Conservation (phyloP, 495 filamentous ascomycete species). For the Glonium stellatum region DNA sequence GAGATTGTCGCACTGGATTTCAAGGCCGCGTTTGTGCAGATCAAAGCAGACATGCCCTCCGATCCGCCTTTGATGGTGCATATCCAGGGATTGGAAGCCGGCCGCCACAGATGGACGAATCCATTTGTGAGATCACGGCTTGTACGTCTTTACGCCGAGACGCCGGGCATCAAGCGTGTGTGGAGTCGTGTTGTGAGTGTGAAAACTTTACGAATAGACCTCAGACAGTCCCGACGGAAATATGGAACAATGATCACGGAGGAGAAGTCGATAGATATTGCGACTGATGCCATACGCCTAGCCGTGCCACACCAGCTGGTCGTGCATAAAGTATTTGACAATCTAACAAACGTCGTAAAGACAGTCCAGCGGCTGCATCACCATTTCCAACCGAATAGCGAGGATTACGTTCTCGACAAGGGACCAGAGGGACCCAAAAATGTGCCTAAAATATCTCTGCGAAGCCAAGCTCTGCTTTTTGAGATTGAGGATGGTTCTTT, state of each 20-base stretch:
- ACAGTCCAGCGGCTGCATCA: constrained; percentile 83
- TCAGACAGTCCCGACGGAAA: constrained; percentile 67
- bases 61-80: constrained; percentile 90
- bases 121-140: constrained; percentile 72
- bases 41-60: constrained; percentile 80
- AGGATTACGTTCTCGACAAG: constrained; percentile 80
- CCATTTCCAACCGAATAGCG: constrained; percentile 76
- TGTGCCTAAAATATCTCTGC: constrained; percentile 74
- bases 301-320: constrained; percentile 93
- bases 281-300: constrained; percentile 75
- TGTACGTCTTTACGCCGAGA: constrained; percentile 75
- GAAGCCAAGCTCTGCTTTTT: constrained; percentile 73
- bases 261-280: constrained; percentile 79
- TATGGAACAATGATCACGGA: constrained; percentile 52
- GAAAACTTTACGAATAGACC: constrained; percentile 70
- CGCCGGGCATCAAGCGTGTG: constrained; percentile 67
- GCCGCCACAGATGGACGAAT: constrained; percentile 74
- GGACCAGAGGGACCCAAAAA: constrained; percentile 74
- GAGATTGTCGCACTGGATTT: constrained; percentile 80
- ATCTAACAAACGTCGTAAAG: constrained; percentile 80
- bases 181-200: constrained; percentile 84
- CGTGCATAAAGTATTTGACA: constrained; percentile 86
- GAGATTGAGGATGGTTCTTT: constrained; percentile 95
- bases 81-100: constrained; percentile 69
- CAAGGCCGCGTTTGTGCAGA: constrained; percentile 68